Base-by-base conservation (phyloP, 257 asterid genomes). In the Solanum medicagineum region DNA sequence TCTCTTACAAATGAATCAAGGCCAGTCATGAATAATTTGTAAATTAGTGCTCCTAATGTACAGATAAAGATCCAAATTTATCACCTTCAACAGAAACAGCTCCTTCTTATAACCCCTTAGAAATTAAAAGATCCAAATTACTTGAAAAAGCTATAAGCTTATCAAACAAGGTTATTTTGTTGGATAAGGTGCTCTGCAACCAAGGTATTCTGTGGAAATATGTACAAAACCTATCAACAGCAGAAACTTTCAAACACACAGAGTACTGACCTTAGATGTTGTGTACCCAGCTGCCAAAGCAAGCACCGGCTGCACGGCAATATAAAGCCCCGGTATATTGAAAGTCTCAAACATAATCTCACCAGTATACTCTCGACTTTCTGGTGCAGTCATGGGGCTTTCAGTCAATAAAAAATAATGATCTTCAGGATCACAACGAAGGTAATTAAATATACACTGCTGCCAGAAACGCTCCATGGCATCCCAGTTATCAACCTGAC, bases 201-300 rank as follows among this genome's bases (percentile, higher is more conserved):
- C 42, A 7, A 75, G 14, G 44, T 49, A 47, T 22, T 75, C 14
- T 24, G 42, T 8, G 60, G 60, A 75, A 22, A 75, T 75, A 4
- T 47, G 24, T 47, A 47, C n/a, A 7, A 70, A 69, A 40, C 26
- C 8, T 36, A 69, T 40, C 26, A 36, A 69, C 20, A 71, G 56
- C 36, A 70, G 53, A 0, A 75, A 75, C 60, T 24, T 24, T 26
- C 82, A 51, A 75, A 51, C 81, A 24, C 60, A 74, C 14, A 74
- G 0, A n/a, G 36, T 62, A 85, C 95, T 54, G 86, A 97, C 99
- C 98, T 97, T 97, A 68, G 98, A 92, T 71, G 98, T 87, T 36
- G 98, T 95, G 89, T 94, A 97, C 6, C 99, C 99, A 87, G 99
- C 99, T 57, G 99, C 99, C 90, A 97, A 87, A 87, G 99, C 99